Conservation (phyloP, 2,329 filamentous ascomycete genomes). For the Aspergillus ustus region DNA sequence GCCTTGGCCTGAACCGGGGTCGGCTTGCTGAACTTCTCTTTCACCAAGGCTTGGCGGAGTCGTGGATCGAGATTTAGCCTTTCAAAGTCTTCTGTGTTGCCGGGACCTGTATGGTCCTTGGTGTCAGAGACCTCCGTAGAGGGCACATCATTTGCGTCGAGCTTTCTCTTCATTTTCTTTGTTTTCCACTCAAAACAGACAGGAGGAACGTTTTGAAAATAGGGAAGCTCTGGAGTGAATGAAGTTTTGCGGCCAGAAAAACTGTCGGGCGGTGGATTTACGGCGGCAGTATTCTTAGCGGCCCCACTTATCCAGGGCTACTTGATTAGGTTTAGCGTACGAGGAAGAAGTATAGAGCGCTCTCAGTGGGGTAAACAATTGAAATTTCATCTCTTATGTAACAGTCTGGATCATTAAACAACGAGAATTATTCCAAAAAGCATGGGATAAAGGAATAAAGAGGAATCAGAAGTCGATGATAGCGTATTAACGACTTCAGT, state of each 20-base stretch:
- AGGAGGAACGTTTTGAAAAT: not conserved
- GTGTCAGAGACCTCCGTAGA: constrained; percentile 38
- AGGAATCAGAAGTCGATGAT: not conserved
- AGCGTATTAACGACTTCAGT: not conserved
- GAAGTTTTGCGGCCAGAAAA: constrained; percentile 38
- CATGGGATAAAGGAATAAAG: not conserved
- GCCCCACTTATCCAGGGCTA: not conserved
- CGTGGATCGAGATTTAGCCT: constrained; percentile 81
- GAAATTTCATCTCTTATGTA: not conserved
- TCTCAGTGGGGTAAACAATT: not conserved
- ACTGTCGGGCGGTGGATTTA: constrained; percentile 40
- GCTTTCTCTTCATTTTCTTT: constrained; percentile 54
- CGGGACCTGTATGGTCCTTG: constrained; percentile 29
- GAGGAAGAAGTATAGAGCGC: not conserved
- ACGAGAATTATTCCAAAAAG: not conserved
- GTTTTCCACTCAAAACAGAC: not conserved
- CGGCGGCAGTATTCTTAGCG: constrained; percentile 29
- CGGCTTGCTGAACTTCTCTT: constrained; percentile 81
- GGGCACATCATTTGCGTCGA: constrained; percentile 54
- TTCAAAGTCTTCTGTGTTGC: constrained; percentile 68
- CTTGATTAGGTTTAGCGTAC: not conserved
- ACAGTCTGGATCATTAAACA: not conserved
- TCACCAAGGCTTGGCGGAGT: constrained; percentile 81
- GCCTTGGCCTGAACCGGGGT: constrained; percentile 87
- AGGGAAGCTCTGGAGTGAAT: constrained; percentile 6